Percentiles rank a stretch among this genome's conserved stretches.
Evolutionary conservation across 345 rosid genomes (phyloP).

Genomic region (Dipteronia dyeriana): DNA sequence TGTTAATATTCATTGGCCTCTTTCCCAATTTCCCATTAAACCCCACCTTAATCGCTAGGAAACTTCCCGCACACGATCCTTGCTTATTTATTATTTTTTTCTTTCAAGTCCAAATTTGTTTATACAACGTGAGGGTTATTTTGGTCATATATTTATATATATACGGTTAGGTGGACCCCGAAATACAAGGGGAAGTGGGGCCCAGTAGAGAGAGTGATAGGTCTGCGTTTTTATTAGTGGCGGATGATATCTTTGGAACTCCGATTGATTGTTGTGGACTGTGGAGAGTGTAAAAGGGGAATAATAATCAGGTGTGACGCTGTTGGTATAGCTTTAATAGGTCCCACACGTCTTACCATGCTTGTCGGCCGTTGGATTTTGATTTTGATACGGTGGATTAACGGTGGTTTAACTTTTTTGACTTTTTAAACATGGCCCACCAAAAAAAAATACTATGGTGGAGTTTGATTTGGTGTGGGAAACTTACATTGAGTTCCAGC

Average conservation of each 20-base stretch:
- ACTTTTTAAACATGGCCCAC: too few species aligned
- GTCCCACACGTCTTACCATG: neutral
- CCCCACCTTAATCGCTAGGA: constrained; percentile 19
- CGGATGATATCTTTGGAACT: neutral
- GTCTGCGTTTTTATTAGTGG: constrained; percentile 10
- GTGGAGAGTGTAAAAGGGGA: neutral
- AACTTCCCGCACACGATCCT: constrained; percentile 20
- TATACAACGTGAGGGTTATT: constrained; percentile 5
- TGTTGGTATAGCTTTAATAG: neutral
- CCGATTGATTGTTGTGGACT: neutral
- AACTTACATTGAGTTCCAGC: neutral
- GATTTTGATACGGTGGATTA: too few species aligned
- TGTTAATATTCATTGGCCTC: constrained; percentile 12
- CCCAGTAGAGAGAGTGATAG: neutral
- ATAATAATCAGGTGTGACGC: constrained; percentile 20
- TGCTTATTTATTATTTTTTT: neutral
- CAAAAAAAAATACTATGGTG: neutral
- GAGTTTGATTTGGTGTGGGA: neutral
- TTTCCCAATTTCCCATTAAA: neutral
- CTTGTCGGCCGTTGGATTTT: neutral
- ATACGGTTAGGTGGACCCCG: constrained; percentile 19
- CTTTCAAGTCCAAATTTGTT: neutral
- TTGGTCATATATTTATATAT: constrained; percentile 7
- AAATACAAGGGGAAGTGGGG: neutral
- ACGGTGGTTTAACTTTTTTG: too few species aligned